Base-by-base conservation (phyloP, 2,329 filamentous ascomycete species). In the Elsinoe perseae region DNA sequence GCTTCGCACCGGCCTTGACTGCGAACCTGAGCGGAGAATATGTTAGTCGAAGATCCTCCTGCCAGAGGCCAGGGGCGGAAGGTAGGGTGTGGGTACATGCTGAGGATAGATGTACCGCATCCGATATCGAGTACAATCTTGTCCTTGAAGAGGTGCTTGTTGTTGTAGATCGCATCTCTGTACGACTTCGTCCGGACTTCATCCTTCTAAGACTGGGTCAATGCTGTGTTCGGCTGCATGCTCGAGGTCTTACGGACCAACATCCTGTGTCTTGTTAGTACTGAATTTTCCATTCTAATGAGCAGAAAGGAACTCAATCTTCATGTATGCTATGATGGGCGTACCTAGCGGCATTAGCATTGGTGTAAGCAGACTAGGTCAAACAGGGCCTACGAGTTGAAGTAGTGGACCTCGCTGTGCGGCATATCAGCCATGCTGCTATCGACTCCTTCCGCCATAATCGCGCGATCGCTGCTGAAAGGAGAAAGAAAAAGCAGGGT, bases 321-420 rank as follows among this genome's bases (percentile, higher is more conserved):
- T 95, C 91, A 73, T 96, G 91, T 70, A 95, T 96, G 71, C 89
- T 89, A 92, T 67, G 62, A 63, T 58, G 63, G 64, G 69, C 68
- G 67, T 66, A 72, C 70, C 69, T 72, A 59, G 50, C 61, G 70
- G 54, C 64, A 66, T 64, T 63, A 68, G 30, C 66, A 50, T 69
- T 66, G 59, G 67, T 64, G 32, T n/a, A 68, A 34, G 12, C 12
- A 30, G 9, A 6, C 20, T 40, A 10, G 4, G 3, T 21, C 30
- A 38, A 21, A 2, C 4, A 20, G 18, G 57, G 56, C 70, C 62
- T 75, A 95, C 91, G 90, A 95, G 77, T 96, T 97, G 79, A 97
- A 97, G 80, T 97, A 98, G 75, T 97, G 93, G 73, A 95, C 90
- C 80, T 98, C 93, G 62, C 91, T 93, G 77, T 95, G 91, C 71